Percentiles rank a stretch among this genome's conserved stretches.
These are phyloP conservation scores for Penium margaritaceum DNA, from an alignment of 139 green algal species.

Conservation along the genomic window DNA sequence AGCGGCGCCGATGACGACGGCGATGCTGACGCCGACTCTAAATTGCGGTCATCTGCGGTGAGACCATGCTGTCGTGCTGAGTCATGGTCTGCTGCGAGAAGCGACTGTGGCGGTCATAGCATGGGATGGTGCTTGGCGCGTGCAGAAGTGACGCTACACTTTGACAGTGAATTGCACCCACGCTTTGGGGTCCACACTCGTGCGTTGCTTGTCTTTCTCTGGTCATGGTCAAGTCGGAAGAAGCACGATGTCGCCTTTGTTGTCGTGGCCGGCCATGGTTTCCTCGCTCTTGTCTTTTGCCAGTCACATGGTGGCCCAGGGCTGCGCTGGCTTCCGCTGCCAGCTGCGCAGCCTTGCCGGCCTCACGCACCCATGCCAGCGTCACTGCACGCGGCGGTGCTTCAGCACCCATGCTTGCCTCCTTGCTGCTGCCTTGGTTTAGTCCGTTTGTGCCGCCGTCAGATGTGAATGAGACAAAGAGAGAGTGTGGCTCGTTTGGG, in stretches of 20 bases:
- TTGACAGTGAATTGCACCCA: not conserved
- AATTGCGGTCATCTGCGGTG: constrained; percentile 40
- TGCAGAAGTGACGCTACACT: too few species aligned
- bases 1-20: constrained; percentile 37
- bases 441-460: not conserved
- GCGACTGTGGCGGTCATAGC: too few species aligned
- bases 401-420: not conserved
- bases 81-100: too few species aligned
- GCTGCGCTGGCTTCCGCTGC: too few species aligned
- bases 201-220: not conserved
- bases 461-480: too few species aligned
- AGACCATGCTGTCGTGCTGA: constrained; percentile 29
- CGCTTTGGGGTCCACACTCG: not conserved
- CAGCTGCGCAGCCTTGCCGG: too few species aligned
- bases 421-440: not conserved
- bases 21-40: constrained; percentile 18
- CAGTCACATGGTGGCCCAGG: too few species aligned
- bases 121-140: too few species aligned
- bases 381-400: too few species aligned
- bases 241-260: not conserved
- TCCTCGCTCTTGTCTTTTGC: too few species aligned
- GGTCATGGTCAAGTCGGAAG: not conserved
- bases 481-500: not conserved
- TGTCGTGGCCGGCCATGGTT: too few species aligned
- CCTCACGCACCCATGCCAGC: too few species aligned